Conservation (phyloP, 805 yeast species). For the Nakazawaea siamensis region DNA sequence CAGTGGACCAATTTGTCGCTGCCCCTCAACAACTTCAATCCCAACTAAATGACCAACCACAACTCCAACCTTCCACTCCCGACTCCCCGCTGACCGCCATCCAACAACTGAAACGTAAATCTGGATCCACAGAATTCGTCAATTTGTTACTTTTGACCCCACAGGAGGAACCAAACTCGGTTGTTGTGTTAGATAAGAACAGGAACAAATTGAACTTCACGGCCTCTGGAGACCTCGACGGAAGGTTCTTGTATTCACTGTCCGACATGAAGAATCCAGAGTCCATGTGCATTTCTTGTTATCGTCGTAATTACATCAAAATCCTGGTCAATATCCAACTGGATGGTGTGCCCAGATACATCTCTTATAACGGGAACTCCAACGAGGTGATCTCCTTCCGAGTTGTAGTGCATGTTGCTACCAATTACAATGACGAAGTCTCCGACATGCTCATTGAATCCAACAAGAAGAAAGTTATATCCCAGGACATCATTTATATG, state of each 20-base stretch:
- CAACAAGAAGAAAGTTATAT: slow-evolving; percentile 8
- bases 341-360: slow-evolving; percentile 1
- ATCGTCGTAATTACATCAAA: slow-evolving; percentile 34
- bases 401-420: slow-evolving; percentile 28
- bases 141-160: slow-evolving; percentile 9
- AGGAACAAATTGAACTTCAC: slow-evolving; percentile 20
- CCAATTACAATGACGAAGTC: slow-evolving; percentile 15
- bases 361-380: not conserved
- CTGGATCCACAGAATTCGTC: slow-evolving; percentile 11
- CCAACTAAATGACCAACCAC: too few species aligned
- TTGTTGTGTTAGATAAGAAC: slow-evolving; percentile 21
- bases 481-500: slow-evolving; percentile 9
- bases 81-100: not conserved
- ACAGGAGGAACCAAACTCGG: not conserved
- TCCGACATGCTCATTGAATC: not conserved
- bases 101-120: not conserved
- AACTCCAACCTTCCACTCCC: not conserved
- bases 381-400: slow-evolving; percentile 13
- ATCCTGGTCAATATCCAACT: slow-evolving; percentile 15
- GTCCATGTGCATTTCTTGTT: slow-evolving; percentile 35
- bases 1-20: too few species aligned
- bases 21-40: too few species aligned
- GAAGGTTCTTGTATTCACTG: slow-evolving; percentile 27
- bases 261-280: slow-evolving; percentile 25
- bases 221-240: slow-evolving; percentile 31